Conservation (phyloP, 768 basidiomycete species). For the Tulasnella sp. region DNA sequence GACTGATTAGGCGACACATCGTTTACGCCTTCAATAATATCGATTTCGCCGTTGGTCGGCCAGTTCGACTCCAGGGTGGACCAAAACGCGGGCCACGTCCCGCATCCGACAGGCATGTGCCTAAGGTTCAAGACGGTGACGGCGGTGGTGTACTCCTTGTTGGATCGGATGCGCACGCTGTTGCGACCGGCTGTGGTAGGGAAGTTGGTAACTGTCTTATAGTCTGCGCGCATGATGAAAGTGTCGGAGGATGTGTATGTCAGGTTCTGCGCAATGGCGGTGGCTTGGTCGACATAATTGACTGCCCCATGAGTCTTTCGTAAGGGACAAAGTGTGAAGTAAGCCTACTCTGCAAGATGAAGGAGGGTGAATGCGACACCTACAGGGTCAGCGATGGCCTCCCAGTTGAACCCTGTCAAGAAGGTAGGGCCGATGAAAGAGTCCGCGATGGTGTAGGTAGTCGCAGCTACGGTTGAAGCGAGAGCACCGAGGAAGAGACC, state of each 20-base stretch:
- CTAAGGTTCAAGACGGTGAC: constrained; percentile 45
- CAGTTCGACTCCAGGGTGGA: constrained; percentile 26
- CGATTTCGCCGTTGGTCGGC: constrained; percentile 35
- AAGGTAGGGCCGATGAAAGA: neutral
- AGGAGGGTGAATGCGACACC: too few relatives aligned
- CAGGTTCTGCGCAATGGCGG: constrained; percentile 44
- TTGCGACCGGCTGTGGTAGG: constrained; percentile 45
- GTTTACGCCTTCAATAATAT: constrained; percentile 28
- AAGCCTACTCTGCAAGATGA: too few relatives aligned
- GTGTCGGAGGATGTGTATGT: constrained; percentile 42
- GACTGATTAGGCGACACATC: constrained; percentile 16
- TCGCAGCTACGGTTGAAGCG: neutral
- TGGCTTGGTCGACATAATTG: constrained; percentile 37
- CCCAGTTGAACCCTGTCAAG: neutral
- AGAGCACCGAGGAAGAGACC: neutral
- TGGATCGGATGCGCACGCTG: constrained; percentile 46
- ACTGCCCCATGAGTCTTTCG: too few relatives aligned
- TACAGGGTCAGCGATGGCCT: constrained; percentile 1
- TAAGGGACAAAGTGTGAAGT: too few relatives aligned
- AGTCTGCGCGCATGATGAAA: constrained; percentile 45
- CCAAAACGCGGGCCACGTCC: constrained; percentile 42
- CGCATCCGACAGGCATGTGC: constrained; percentile 40
- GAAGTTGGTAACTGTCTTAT: constrained; percentile 34
- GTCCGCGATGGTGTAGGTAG: constrained; percentile 2
- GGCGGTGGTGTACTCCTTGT: constrained; percentile 41